Conservation (phyloP, 2,329 filamentous ascomycete species). For the Beauveria medogensis region DNA sequence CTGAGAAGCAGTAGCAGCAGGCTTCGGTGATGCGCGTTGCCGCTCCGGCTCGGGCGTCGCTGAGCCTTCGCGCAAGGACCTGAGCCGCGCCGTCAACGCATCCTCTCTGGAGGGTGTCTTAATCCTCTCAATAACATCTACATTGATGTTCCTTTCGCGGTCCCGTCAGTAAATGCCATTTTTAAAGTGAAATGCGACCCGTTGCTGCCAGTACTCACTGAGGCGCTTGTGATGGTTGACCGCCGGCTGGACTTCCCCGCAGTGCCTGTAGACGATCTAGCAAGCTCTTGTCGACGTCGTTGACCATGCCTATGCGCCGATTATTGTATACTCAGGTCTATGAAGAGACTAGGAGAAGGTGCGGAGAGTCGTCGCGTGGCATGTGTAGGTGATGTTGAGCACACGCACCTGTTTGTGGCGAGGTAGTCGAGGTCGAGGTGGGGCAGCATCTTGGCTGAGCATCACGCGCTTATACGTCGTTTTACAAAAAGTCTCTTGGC, state of each 20-base stretch:
- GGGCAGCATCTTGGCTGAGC: background rate
- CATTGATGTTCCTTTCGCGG: conserved; percentile 18
- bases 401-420: background rate
- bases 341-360: too few relatives aligned
- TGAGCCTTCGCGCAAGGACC: conserved; percentile 37
- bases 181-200: background rate
- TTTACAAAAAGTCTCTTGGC: too few relatives aligned
- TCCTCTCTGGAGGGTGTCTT: conserved; percentile 41
- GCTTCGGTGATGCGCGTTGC: conserved; percentile 13
- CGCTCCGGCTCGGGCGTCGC: conserved; percentile 13
- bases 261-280: conserved; percentile 48
- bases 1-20: background rate
- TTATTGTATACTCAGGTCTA: background rate
- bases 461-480: background rate
- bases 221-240: conserved; percentile 32
- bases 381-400: background rate
- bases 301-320: conserved; percentile 19
- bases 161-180: background rate
- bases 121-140: conserved; percentile 33
- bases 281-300: conserved; percentile 37
- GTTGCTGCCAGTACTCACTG: background rate
- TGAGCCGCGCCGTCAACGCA: conserved; percentile 42
- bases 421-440: background rate
- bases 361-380: background rate
- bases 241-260: conserved; percentile 30